Evolutionary conservation across 2,329 filamentous ascomycete species (phyloP).

Genomic region (Aurifilum marmelostoma): DNA sequence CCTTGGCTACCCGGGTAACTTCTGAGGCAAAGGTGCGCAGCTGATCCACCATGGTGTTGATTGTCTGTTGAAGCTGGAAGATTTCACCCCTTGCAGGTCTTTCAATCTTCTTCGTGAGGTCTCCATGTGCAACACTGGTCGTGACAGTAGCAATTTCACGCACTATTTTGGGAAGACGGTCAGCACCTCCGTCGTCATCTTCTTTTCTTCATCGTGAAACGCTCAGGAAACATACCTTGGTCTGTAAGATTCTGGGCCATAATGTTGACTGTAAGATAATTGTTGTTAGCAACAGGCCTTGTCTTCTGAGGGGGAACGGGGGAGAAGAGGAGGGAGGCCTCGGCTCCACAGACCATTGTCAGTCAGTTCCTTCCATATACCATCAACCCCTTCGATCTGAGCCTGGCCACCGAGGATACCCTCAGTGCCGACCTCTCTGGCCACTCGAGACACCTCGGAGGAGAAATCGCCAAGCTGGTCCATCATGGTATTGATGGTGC

Average conservation of each 20-base stretch:
- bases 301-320: not conserved
- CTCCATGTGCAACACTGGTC: constrained; percentile 80
- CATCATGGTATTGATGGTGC: constrained; percentile 99
- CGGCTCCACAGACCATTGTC: constrained; percentile 65
- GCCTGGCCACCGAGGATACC: constrained; percentile 93
- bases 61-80: constrained; percentile 80
- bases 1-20: constrained; percentile 79
- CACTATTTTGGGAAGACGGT: constrained; percentile 49
- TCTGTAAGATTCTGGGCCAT: constrained; percentile 84
- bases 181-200: not conserved
- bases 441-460: constrained; percentile 91
- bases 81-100: constrained; percentile 81
- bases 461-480: constrained; percentile 96
- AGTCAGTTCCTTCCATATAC: constrained; percentile 96
- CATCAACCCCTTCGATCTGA: constrained; percentile 89
- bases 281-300: constrained; percentile 33
- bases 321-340: not conserved
- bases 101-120: constrained; percentile 83
- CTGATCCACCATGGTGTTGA: constrained; percentile 90
- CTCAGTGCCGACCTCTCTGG: constrained; percentile 94
- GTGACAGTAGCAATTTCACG: constrained; percentile 85
- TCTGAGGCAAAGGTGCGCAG: constrained; percentile 81
- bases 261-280: constrained; percentile 64
- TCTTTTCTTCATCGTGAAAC: not conserved
- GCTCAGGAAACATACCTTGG: constrained; percentile 54